These are phyloP conservation scores for Epichloe scottii DNA, from an alignment of 2,329 filamentous ascomycete genomes.

Conservation along the genomic window DNA sequence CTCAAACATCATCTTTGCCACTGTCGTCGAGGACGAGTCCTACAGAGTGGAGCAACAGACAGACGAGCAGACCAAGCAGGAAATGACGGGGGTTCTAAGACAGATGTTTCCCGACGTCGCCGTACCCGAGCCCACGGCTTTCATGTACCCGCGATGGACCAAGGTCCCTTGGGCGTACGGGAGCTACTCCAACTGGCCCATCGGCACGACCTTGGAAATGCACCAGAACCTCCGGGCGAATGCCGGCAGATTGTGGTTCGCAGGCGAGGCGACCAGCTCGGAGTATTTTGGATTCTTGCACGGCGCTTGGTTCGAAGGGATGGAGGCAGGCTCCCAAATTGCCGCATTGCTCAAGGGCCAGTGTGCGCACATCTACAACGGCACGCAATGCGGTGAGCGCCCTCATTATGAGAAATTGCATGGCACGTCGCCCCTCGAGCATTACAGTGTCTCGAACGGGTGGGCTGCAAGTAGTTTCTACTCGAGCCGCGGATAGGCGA, in stretches of 20 bases:
- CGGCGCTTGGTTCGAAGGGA: conserved; percentile 46
- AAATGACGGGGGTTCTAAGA: conserved; percentile 44
- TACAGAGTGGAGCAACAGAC: conserved; percentile 47
- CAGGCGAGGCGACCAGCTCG: conserved; percentile 50
- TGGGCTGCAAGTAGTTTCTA: conserved; percentile 25
- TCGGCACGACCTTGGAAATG: conserved; percentile 47
- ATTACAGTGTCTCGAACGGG: conserved; percentile 23
- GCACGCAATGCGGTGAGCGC: conserved; percentile 9
- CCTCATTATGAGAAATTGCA: conserved; percentile 12
- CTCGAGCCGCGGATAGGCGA: background rate
- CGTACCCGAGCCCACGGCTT: conserved; percentile 46
- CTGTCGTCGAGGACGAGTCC: conserved; percentile 43
- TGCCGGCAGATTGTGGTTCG: conserved; percentile 47
- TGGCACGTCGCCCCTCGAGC: conserved; percentile 21
- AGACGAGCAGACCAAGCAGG: conserved; percentile 41
- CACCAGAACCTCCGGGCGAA: conserved; percentile 60
- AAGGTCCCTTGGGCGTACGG: conserved; percentile 34
- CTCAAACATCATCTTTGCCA: conserved; percentile 54
- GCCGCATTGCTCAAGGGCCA: conserved; percentile 16
- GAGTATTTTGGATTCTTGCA: conserved; percentile 56
- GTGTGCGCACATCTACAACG: conserved; percentile 8
- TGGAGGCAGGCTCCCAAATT: conserved; percentile 32
- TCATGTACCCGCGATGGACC: conserved; percentile 41
- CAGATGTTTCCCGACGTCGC: conserved; percentile 46
- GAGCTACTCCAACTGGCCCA: conserved; percentile 57